These are phyloP conservation scores for Coelastrella sp. DNA, from an alignment of 139 green algal species.

Conservation along the genomic window DNA sequence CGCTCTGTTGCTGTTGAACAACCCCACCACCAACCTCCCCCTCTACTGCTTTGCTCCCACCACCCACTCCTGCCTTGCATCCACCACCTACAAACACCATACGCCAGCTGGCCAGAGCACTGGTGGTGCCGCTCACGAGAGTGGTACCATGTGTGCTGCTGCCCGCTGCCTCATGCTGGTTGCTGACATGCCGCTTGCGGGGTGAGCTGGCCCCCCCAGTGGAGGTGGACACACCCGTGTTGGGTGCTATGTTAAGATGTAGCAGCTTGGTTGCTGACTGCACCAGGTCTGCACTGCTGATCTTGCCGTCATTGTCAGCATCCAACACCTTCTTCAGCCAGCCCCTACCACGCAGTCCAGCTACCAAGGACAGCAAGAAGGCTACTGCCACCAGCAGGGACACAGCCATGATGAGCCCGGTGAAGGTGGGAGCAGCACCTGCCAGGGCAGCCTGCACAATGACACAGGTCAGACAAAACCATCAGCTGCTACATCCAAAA, in stretches of 20 bases:
- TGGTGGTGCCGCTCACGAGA: not conserved
- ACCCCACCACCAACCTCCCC: not conserved
- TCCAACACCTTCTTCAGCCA: conserved; percentile 26
- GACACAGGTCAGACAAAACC: not conserved
- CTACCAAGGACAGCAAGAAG: conserved; percentile 24
- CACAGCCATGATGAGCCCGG: conserved; percentile 33
- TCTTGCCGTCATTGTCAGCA: conserved; percentile 38
- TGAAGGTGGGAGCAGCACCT: not conserved
- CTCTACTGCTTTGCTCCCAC: not conserved
- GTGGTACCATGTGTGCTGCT: not conserved
- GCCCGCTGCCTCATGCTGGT: not conserved
- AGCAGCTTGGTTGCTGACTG: conserved; percentile 35
- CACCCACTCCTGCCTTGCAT: not conserved
- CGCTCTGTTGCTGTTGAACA: not conserved
- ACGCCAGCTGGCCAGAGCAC: conserved; percentile 1
- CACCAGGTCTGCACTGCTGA: conserved; percentile 8
- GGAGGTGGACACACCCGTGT: not conserved
- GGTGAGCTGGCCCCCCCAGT: not conserved
- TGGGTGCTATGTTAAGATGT: conserved; percentile 14
- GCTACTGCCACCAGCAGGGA: conserved; percentile 3
- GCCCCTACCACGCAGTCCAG: conserved; percentile 5
- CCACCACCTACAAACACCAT: conserved; percentile 23
- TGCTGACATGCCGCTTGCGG: conserved; percentile 1
- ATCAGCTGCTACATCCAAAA: not conserved
- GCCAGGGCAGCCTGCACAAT: conserved; percentile 8